These are phyloP conservation scores for Aurantiochytrium sp. DNA, from an alignment of 108 stramenopile species.

Conservation along the genomic window DNA sequence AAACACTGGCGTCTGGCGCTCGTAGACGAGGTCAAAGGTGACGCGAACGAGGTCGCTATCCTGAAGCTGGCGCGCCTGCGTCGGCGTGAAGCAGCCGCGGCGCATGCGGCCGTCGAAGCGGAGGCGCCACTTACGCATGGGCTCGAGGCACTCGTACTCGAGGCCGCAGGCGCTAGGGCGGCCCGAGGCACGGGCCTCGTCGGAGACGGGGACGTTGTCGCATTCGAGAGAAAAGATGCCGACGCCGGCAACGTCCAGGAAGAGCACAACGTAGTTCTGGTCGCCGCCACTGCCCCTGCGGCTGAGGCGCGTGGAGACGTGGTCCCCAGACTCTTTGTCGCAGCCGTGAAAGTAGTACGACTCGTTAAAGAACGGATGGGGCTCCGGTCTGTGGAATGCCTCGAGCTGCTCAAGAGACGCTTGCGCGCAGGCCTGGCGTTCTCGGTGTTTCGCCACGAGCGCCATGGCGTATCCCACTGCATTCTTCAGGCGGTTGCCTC, in stretches of 20 bases:
- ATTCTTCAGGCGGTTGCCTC: not conserved
- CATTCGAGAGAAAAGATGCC: not conserved
- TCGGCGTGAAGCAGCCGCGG: not conserved
- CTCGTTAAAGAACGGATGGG: constrained; percentile 14
- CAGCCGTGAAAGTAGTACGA: constrained; percentile 9
- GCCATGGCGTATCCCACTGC: not conserved
- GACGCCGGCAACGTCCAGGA: not conserved
- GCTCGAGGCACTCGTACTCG: not conserved
- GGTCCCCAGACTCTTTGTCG: not conserved
- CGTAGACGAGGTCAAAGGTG: not conserved
- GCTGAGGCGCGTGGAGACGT: not conserved
- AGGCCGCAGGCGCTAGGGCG: not conserved
- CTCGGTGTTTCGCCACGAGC: not conserved
- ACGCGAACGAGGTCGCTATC: not conserved
- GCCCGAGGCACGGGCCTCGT: not conserved
- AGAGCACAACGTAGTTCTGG: not conserved
- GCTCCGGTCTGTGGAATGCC: not conserved
- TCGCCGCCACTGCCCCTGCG: not conserved
- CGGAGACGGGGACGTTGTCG: not conserved
- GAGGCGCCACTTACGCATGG: not conserved
- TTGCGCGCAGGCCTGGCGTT: not conserved
- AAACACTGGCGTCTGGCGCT: not conserved
- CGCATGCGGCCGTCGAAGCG: not conserved
- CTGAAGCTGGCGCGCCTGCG: not conserved
- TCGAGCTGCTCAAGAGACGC: not conserved